Evolutionary conservation across 805 yeast species (phyloP).

Genomic region (Soucietia sequanensis): DNA sequence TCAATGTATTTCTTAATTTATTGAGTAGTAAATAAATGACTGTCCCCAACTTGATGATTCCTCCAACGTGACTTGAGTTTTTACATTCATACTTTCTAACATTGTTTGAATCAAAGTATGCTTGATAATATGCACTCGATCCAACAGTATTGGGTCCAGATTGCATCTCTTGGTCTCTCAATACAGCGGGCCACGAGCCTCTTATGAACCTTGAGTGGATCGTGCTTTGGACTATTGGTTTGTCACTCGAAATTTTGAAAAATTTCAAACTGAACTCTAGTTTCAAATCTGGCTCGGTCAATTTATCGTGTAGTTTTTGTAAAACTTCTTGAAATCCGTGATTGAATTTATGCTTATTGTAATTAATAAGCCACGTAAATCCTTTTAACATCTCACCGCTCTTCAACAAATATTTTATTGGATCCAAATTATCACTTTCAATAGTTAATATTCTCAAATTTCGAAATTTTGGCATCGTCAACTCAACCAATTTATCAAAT

Average conservation of each 20-base stretch:
- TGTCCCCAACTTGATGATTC: constrained; percentile 4
- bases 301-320: not conserved
- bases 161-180: too few relatives aligned
- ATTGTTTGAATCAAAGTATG: not conserved
- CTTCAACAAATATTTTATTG: too few relatives aligned
- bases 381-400: too few relatives aligned
- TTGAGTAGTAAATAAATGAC: constrained; percentile 6
- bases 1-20: constrained; percentile 6
- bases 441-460: too few relatives aligned
- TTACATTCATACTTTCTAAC: constrained; percentile 1
- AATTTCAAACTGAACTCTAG: not conserved
- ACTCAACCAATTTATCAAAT: too few relatives aligned
- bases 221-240: constrained; percentile 6
- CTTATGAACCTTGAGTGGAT: constrained; percentile 7
- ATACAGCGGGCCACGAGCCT: constrained; percentile 2
- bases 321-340: too few relatives aligned
- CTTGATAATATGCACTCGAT: too few relatives aligned
- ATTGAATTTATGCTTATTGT: constrained; percentile 2
- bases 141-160: too few relatives aligned
- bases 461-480: too few relatives aligned
- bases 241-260: constrained; percentile 4
- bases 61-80: not conserved
- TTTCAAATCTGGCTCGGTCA: not conserved
- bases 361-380: constrained; percentile 2
- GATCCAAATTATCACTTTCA: too few relatives aligned